phyloP scores from a whole-genome alignment of 805 yeast species.

The Nakazawaea wickerhamii region DNA sequence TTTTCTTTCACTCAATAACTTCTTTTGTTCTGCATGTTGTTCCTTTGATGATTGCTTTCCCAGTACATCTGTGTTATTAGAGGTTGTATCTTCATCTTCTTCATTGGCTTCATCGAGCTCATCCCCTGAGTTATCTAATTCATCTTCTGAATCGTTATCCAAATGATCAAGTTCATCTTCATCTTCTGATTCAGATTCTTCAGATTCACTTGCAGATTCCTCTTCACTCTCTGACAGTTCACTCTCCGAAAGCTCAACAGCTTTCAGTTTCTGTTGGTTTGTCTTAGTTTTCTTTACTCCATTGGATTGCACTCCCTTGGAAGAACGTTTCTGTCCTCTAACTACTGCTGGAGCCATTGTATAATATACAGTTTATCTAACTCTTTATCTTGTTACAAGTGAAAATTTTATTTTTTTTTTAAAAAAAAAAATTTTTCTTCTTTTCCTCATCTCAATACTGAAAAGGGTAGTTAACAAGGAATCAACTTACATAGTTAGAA shows the following conservation, averaged over 20 bases:
- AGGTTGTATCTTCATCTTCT: slow-evolving; percentile 26
- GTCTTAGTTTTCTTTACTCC: slow-evolving; percentile 9
- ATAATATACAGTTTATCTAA: neutral
- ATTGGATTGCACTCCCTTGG: neutral
- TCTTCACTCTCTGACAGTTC: slow-evolving; percentile 6
- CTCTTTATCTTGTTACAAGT: neutral
- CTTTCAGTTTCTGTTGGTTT: neutral
- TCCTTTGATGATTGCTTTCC: slow-evolving; percentile 52
- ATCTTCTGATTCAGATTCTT: slow-evolving; percentile 20
- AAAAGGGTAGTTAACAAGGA: neutral
- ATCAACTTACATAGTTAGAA: too few relatives aligned
- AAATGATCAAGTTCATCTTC: slow-evolving; percentile 24
- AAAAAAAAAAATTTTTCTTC: neutral
- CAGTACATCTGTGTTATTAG: slow-evolving; percentile 21
- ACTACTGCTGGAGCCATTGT: slow-evolving; percentile 8
- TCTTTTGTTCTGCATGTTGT: slow-evolving; percentile 79
- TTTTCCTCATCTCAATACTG: slow-evolving; percentile 2
- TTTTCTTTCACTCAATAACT: slow-evolving; percentile 75
- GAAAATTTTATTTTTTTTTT: slow-evolving; percentile 8
- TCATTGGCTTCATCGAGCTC: slow-evolving; percentile 17
- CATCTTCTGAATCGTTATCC: slow-evolving; percentile 19
- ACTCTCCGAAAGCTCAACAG: slow-evolving; percentile 7
- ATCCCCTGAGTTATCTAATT: slow-evolving; percentile 20
- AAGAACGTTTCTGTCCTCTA: slow-evolving; percentile 8
- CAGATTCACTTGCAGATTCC: neutral